phyloP scores from a whole-genome alignment of 2,329 filamentous ascomycete genomes.

The Talaromyces sp. region DNA sequence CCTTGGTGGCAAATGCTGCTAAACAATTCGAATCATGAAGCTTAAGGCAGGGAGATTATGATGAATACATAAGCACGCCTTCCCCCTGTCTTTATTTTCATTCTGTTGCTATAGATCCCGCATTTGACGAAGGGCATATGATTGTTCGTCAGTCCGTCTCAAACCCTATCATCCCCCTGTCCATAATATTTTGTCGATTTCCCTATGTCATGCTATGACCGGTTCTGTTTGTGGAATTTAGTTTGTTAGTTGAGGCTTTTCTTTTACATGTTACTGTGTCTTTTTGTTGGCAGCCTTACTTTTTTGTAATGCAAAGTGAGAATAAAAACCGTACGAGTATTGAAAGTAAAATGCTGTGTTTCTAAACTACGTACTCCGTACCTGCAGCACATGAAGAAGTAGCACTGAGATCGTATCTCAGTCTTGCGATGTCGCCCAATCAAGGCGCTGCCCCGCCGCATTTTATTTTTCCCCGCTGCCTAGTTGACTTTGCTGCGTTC shows the following conservation, averaged over 20 bases:
- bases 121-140: neutral
- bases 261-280: neutral
- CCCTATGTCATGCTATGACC: conserved; percentile 11
- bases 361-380: neutral
- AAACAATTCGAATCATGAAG: conserved; percentile 20
- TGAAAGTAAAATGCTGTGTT: neutral
- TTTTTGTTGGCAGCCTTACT: neutral
- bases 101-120: neutral
- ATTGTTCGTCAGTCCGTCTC: neutral
- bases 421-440: neutral
- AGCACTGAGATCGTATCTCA: neutral
- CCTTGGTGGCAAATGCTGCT: conserved; percentile 71
- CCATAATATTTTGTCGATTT: neutral
- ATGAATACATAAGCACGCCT: neutral
- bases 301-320: neutral
- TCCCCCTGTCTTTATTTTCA: neutral
- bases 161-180: neutral
- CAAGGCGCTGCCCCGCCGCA: neutral
- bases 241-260: neutral
- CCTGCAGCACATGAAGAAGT: no score
- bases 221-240: neutral
- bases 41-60: neutral
- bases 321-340: neutral
- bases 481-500: neutral
- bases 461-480: neutral